Conservation (phyloP, 164 flowering plant genomes). For the Paratinospora sagittata region DNA sequence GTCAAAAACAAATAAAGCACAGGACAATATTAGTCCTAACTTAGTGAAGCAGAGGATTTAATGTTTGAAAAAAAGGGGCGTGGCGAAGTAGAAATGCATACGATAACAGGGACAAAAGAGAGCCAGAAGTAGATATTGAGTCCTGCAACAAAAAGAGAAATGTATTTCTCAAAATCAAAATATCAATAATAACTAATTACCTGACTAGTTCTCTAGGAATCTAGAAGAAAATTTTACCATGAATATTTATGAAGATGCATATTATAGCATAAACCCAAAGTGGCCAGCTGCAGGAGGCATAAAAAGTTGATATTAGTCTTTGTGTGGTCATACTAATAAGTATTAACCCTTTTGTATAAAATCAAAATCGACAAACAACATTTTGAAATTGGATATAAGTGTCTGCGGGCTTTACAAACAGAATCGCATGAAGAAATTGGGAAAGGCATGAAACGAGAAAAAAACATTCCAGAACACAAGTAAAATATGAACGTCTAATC, state of each 20-base stretch:
- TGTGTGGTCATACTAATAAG: background rate
- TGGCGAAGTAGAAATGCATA: conserved; percentile 30
- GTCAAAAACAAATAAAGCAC: background rate
- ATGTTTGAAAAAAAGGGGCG: background rate
- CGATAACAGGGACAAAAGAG: conserved; percentile 87
- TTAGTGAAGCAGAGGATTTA: background rate
- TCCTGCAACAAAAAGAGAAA: conserved; percentile 44
- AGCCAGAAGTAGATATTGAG: conserved; percentile 91
- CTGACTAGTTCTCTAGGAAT: background rate
- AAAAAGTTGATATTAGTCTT: conserved; percentile 1
- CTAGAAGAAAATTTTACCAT: conserved; percentile 46
- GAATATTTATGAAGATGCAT: conserved; percentile 84
- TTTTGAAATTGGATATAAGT: too few relatives aligned
- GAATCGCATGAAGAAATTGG: too few relatives aligned
- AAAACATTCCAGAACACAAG: too few relatives aligned
- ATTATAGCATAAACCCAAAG: conserved; percentile 90
- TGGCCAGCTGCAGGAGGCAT: conserved; percentile 64
- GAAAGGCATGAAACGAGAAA: too few relatives aligned
- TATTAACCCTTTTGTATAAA: background rate
- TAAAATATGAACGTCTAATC: background rate
- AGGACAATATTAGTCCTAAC: background rate
- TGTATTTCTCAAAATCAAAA: background rate
- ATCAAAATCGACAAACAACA: background rate
- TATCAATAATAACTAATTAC: background rate
- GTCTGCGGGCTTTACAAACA: too few relatives aligned